These are phyloP conservation scores for Sphaerulina musiva DNA, from an alignment of 2,329 filamentous ascomycete genomes.

Conservation along the genomic window DNA sequence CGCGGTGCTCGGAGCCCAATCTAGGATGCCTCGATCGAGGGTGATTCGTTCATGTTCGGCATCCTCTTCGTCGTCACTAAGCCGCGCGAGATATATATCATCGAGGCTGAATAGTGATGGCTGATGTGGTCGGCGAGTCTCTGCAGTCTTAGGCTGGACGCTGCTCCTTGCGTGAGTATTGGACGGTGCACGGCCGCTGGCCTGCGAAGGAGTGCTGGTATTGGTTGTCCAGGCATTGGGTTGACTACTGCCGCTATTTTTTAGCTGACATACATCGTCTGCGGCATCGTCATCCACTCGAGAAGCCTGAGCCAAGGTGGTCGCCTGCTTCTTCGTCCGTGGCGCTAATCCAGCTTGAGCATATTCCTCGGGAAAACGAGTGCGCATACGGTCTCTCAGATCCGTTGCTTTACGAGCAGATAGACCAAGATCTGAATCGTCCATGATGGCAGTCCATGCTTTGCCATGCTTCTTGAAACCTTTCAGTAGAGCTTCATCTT, in stretches of 20 bases:
- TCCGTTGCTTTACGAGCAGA: slow-evolving; percentile 51
- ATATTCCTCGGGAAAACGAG: slow-evolving; percentile 53
- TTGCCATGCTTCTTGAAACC: slow-evolving; percentile 55
- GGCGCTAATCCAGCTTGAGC: slow-evolving; percentile 42
- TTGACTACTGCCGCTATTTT: background rate
- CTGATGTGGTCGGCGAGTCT: slow-evolving; percentile 5
- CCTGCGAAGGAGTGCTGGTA: background rate
- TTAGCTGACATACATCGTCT: background rate
- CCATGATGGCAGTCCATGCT: slow-evolving; percentile 54
- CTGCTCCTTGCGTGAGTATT: background rate
- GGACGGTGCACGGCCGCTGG: background rate
- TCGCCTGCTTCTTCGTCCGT: slow-evolving; percentile 27
- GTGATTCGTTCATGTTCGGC: slow-evolving; percentile 27
- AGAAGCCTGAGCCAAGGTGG: background rate
- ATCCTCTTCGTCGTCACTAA: slow-evolving; percentile 23
- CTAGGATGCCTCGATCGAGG: slow-evolving; percentile 33
- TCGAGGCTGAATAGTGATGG: slow-evolving; percentile 24
- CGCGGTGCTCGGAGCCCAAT: slow-evolving; percentile 25
- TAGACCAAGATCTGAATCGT: slow-evolving; percentile 49
- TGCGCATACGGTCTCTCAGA: slow-evolving; percentile 56
- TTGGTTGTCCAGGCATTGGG: background rate
- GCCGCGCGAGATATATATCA: slow-evolving; percentile 28
- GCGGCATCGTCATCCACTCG: background rate
- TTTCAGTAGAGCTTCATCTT: slow-evolving; percentile 53
- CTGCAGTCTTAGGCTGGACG: background rate